Evolutionary conservation across 2,329 filamentous ascomycete genomes (phyloP), one percentile per base, ranked within the genome.

Genomic region (Cercospora sp.): DNA sequence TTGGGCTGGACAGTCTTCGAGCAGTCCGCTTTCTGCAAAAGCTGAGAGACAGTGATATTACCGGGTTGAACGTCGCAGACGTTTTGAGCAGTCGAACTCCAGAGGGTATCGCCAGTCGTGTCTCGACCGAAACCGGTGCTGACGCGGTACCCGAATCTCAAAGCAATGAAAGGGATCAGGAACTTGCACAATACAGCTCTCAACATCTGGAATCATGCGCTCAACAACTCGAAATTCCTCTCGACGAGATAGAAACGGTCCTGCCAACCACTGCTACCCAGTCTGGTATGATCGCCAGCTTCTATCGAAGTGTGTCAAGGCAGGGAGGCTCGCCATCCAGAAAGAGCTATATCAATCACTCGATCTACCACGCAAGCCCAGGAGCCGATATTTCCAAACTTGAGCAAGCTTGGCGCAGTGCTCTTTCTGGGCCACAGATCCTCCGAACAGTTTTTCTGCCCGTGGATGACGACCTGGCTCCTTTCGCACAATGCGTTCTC

Each of bases 211-310:
- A 42, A n/a, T 3, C 16, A 42, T 42, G 36, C 16, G 36, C 36
- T 42, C 36, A 42, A 8, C 6, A 42, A 9, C 36, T 42, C 36
- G 16, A n/a, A 6, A 42, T 42, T 42, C 13, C 23, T 40, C 7
- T 30, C 20, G 60, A 70, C 18, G 63, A 74, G 6, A 31, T 76
- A 20, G 73, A 80, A 10, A 79, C 80, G 23, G 77, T 88, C 9
- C 70, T 86, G 10, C 84, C 84, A 5, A 94, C 92, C 76, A 93
- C 89, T 2, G 85, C 88, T 13, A 82, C 94, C 13, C 93, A 97
- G 73, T 82, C 85, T 26, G 88, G 91, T 1, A 95, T 97, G 92
- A 83, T 97, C n/a, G 84, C 87, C 0, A 96, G 79, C 92, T 91
- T 2, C 78, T 83, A 8, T 81, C 80, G 20, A 82, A 89, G 69